A percentile compares a stretch with the other conserved stretches of the same genome.
Evolutionary conservation across 140 eudicot genomes (phyloP).

Genomic region (Senecio squalidus): DNA sequence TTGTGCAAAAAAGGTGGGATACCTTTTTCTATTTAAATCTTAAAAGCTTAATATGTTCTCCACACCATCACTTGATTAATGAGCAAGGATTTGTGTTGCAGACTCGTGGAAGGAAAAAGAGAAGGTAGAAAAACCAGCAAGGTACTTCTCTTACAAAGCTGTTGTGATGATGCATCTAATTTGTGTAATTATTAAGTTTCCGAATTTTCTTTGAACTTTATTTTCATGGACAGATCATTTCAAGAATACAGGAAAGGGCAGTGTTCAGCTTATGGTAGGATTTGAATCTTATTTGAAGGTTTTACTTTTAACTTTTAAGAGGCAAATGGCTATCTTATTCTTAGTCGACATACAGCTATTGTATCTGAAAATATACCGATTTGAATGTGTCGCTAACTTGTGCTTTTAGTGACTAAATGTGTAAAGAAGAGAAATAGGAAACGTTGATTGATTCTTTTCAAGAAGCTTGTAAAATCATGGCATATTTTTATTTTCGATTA

Average conservation of each 20-base stretch:
- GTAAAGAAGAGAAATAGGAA: too few species aligned
- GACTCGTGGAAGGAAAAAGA: conserved; percentile 28
- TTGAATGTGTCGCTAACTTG: too few species aligned
- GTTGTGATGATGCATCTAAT: background rate
- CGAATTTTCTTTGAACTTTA: background rate
- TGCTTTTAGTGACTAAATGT: too few species aligned
- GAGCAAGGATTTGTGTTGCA: conserved; percentile 14
- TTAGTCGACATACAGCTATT: too few species aligned
- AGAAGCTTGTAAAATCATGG: too few species aligned
- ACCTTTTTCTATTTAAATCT: background rate
- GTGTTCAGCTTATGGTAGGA: conserved; percentile 4
- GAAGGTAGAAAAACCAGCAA: conserved; percentile 9
- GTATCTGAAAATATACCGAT: too few species aligned
- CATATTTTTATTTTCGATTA: too few species aligned
- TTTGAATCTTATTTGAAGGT: too few species aligned
- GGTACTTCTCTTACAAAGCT: conserved; percentile 2
- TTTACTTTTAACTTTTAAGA: too few species aligned
- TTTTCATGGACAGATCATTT: conserved; percentile 7
- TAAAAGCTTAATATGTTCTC: background rate
- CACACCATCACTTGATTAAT: background rate
- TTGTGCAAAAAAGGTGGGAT: conserved; percentile 16
- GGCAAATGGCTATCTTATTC: too few species aligned
- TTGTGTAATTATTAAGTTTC: background rate
- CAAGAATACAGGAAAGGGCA: conserved; percentile 6
- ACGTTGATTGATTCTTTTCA: too few species aligned